A percentile compares a stretch with the other conserved stretches of the same genome.
These are phyloP conservation scores for Gypsophila paniculata DNA, from an alignment of 179 eudicot species.

Conservation along the genomic window DNA sequence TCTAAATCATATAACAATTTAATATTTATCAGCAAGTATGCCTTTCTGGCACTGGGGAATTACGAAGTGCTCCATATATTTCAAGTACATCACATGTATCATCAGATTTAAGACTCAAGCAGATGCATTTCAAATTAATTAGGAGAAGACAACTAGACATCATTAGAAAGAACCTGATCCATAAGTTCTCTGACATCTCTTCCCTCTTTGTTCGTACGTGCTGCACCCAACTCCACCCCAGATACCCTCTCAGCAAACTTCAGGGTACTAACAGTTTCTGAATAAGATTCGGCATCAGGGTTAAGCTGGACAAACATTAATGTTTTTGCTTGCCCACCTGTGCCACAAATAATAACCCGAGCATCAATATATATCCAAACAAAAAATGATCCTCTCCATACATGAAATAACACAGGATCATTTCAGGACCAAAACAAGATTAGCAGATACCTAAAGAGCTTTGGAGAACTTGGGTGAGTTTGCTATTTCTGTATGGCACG, in stretches of 20 bases:
- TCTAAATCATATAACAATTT: neutral
- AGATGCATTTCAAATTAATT: neutral
- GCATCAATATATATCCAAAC: neutral
- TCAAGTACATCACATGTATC: neutral
- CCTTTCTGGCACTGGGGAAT: neutral
- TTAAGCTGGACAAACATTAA: conserved; percentile 97
- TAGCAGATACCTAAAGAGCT: conserved; percentile 66
- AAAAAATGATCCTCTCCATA: neutral
- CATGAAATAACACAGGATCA: neutral
- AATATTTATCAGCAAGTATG: neutral
- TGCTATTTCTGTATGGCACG: conserved; percentile 94
- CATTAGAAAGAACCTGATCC: conserved; percentile 68
- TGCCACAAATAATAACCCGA: conserved; percentile 12
- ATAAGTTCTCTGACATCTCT: conserved; percentile 87
- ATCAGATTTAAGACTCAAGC: conserved; percentile 2
- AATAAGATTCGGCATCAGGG: conserved; percentile 87
- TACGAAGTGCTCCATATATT: too few relatives aligned
- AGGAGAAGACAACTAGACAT: conserved; percentile 18
- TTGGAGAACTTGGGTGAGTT: conserved; percentile 94
- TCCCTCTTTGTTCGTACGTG: conserved; percentile 84
- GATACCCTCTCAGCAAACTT: conserved; percentile 99
- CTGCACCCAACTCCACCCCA: conserved; percentile 98
- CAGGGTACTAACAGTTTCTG: conserved; percentile 82
- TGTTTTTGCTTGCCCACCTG: conserved; percentile 98
- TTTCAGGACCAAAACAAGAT: conserved; percentile 6